Conservation (phyloP, 2,329 filamentous ascomycete genomes). For the Colletotrichum sublineola region DNA sequence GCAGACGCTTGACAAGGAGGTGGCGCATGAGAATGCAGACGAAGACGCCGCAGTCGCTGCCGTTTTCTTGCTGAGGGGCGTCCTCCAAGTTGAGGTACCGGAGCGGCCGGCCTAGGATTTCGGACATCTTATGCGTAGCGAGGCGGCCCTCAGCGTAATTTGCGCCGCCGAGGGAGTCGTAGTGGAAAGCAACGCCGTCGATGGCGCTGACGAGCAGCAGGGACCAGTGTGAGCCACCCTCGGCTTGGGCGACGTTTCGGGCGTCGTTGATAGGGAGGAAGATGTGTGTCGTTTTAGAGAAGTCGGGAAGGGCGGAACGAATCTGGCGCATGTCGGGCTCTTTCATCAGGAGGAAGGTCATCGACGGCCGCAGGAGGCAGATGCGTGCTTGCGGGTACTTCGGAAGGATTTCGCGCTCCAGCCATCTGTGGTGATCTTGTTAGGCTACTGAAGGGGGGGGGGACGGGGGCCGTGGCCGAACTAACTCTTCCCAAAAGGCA, state of each 20-base stretch:
- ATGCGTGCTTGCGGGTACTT: slow-evolving; percentile 88
- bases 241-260: slow-evolving; percentile 79
- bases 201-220: slow-evolving; percentile 89
- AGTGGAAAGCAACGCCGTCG: slow-evolving; percentile 95
- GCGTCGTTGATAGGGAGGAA: slow-evolving; percentile 97
- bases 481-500: slow-evolving; percentile 96
- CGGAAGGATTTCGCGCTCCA: slow-evolving; percentile 88
- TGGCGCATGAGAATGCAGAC: slow-evolving; percentile 97
- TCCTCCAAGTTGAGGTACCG: slow-evolving; percentile 87
- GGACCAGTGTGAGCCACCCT: slow-evolving; percentile 95
- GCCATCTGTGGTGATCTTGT: slow-evolving; percentile 66
- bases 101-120: slow-evolving; percentile 75
- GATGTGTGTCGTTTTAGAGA: slow-evolving; percentile 85
- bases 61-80: slow-evolving; percentile 91
- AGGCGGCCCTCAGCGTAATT: slow-evolving; percentile 82
- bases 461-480: slow-evolving; percentile 38
- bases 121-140: slow-evolving; percentile 77
- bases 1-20: slow-evolving; percentile 85
- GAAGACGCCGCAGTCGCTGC: slow-evolving; percentile 94
- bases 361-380: slow-evolving; percentile 89
- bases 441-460: slow-evolving; percentile 15
- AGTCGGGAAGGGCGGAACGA: slow-evolving; percentile 82
- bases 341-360: slow-evolving; percentile 92
- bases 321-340: slow-evolving; percentile 69
- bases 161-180: slow-evolving; percentile 84